Base-by-base conservation (phyloP, 306 rosid genomes). In the Hippophae tibetana region DNA sequence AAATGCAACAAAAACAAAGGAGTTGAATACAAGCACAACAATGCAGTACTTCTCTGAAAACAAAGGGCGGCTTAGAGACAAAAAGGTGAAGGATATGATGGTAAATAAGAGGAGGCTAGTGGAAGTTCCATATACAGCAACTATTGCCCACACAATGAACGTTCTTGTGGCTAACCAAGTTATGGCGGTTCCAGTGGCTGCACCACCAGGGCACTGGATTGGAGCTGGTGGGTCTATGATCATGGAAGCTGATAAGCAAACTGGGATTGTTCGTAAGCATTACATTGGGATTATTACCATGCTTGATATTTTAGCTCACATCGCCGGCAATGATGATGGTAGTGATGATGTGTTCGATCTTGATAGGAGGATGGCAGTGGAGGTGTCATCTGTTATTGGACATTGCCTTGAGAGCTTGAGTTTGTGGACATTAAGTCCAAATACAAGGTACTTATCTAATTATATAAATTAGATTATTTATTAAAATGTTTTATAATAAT, bases 191-290 rank as follows among this genome's bases (percentile, higher is more conserved):
- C 96, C 93, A 1, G 95, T 92, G 73, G 96, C 96, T 0, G 96
- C 88, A 0, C 99, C 99, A 8, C 96, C 99, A 0, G 95, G 99
- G 0, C 95, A 85, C 9, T 88, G 93, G 96, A 85, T 92, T 50
- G 96, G 99, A 47, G 96, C 95, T 0, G 90, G 96, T 0, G 96
- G 93, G 23, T 84, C 96, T 0, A 83, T 92, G 95, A 92, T 92
- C 45, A 79, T 92, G 69, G 95, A 88, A 70, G 57, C 86, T 5
- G 95, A 92, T 45, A 85, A 82, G 69, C 88, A 74, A 38, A 92
- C 85, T 0, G 86, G 96, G 31, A 74, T 49, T 0, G 78, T 62
- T 2, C 10, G 90, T 76, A 92, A 88, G 25, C 99, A 88, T 49
- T 92, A 85, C 25, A 88, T 92, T 48, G 99, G 99, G 25, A 83